phyloP scores from a whole-genome alignment of 2,329 filamentous ascomycete species.

The Aspergillus piperis region DNA sequence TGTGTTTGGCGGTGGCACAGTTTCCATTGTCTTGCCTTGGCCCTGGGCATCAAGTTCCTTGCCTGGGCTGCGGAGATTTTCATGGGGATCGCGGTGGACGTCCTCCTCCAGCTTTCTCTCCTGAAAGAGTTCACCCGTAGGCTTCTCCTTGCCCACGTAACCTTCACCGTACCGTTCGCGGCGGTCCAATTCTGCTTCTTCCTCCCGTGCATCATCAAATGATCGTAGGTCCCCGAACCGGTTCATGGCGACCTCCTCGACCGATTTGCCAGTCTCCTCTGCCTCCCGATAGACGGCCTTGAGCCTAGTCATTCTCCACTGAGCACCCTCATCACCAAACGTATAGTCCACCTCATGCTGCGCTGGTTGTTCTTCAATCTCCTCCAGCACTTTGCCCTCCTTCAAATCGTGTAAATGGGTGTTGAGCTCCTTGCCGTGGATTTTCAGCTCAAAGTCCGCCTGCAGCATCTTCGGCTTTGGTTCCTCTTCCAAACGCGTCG shows the following conservation, averaged over 20 bases:
- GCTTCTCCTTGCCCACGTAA: constrained; percentile 82
- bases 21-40: constrained; percentile 61
- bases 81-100: constrained; percentile 41
- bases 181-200: constrained; percentile 85
- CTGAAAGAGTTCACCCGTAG: constrained; percentile 80
- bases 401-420: constrained; percentile 64
- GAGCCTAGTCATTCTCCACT: constrained; percentile 96
- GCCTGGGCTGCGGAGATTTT: constrained; percentile 34
- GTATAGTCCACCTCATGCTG: constrained; percentile 72
- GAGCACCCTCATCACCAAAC: constrained; percentile 85
- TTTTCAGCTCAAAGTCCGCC: constrained; percentile 66
- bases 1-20: constrained; percentile 52
- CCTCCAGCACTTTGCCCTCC: constrained; percentile 57
- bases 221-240: constrained; percentile 77
- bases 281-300: constrained; percentile 80
- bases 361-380: constrained; percentile 55
- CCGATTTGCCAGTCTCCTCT: constrained; percentile 67
- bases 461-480: constrained; percentile 45
- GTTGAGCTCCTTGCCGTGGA: constrained; percentile 83
- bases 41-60: constrained; percentile 40
- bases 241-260: constrained; percentile 82
- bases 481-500: constrained; percentile 53
- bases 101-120: constrained; percentile 68
- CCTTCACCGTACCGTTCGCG: constrained; percentile 79
- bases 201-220: constrained; percentile 91